Conservation (phyloP, 768 basidiomycete species). For the Auricularia sp. region DNA sequence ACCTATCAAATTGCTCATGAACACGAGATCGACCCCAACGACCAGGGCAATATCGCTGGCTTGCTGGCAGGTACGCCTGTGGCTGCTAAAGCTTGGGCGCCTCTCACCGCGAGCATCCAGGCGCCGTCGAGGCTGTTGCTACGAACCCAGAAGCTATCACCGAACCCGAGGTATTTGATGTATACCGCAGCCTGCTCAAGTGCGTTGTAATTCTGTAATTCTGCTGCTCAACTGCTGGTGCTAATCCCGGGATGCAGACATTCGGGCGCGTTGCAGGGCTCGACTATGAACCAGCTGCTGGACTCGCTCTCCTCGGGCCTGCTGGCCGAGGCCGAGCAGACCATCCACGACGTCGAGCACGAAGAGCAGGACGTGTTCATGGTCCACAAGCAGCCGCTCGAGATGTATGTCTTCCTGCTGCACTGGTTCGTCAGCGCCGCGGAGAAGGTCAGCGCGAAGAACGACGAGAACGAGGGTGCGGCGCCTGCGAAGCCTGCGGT, state of each 20-base stretch:
- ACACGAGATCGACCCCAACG: constrained; percentile 20
- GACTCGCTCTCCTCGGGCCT: constrained; percentile 79
- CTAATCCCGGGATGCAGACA: constrained; percentile 20
- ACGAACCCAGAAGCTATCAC: constrained; percentile 63
- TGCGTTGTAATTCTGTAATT: constrained; percentile 10
- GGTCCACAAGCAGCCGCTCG: constrained; percentile 64
- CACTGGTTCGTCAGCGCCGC: constrained; percentile 80
- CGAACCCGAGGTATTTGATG: constrained; percentile 64
- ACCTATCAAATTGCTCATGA: constrained; percentile 16
- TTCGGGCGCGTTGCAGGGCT: constrained; percentile 48
- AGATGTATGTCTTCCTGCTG: constrained; percentile 88
- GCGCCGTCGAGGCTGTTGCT: constrained; percentile 73
- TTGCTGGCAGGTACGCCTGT: constrained; percentile 14
- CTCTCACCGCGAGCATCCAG: constrained; percentile 26
- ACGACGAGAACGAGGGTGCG: constrained; percentile 33
- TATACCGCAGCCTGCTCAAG: constrained; percentile 76
- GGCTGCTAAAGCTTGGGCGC: neutral
- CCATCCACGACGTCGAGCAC: constrained; percentile 53
- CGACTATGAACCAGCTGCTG: constrained; percentile 73
- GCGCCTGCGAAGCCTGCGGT: constrained; percentile 21
- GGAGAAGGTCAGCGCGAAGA: constrained; percentile 60
- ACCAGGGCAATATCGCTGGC: constrained; percentile 8
- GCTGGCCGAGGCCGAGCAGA: constrained; percentile 60
- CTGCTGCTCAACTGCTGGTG: neutral
- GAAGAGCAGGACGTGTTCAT: constrained; percentile 54